These are phyloP conservation scores for Paraurostyla sp. DNA, from an alignment of 73 alveolate species.

Conservation along the genomic window DNA sequence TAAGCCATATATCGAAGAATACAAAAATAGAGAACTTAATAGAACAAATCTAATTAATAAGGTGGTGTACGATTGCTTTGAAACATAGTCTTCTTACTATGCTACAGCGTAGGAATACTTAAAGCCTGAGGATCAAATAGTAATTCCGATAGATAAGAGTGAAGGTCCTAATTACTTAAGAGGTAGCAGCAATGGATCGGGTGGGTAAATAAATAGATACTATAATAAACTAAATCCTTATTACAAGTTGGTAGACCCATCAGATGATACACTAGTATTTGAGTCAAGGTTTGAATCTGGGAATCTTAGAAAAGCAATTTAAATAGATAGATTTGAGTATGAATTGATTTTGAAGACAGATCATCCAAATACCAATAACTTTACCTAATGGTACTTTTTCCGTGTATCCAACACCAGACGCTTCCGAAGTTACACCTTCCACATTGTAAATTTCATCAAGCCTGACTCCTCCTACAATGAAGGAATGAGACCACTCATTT, in stretches of 20 bases:
- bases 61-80: constrained; percentile 29
- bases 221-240: constrained; percentile 64
- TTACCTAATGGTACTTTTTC: constrained; percentile 98
- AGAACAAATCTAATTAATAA: not conserved
- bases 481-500: constrained; percentile 96
- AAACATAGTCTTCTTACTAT: not conserved
- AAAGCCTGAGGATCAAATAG: not conserved
- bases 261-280: constrained; percentile 92
- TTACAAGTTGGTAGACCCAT: constrained; percentile 71
- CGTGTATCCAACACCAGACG: constrained; percentile 93
- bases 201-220: not conserved
- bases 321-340: constrained; percentile 84
- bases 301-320: constrained; percentile 90
- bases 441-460: constrained; percentile 97
- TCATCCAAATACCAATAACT: constrained; percentile 96
- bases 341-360: constrained; percentile 95
- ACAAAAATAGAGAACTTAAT: not conserved
- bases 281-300: constrained; percentile 99
- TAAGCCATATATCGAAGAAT: constrained; percentile 15
- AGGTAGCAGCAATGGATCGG: not conserved
- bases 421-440: constrained; percentile 89
- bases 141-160: constrained; percentile 4
- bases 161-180: not conserved
- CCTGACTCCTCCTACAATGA: constrained; percentile 96
- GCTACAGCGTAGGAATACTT: not conserved